phyloP scores from a whole-genome alignment of 1,284 basidiomycete genomes.

The Tilletia caries region DNA sequence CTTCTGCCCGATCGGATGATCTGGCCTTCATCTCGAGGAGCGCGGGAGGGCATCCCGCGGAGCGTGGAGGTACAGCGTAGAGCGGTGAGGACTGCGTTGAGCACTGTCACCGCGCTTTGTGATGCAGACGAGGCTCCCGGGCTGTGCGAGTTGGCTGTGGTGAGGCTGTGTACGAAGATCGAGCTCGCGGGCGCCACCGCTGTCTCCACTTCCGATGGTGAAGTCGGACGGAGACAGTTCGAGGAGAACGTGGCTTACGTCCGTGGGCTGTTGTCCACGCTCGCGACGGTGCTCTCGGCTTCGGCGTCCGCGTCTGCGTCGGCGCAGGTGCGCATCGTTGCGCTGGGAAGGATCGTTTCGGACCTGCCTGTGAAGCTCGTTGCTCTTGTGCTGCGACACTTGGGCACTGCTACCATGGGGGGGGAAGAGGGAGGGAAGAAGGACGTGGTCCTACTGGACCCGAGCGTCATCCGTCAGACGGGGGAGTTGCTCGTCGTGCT shows the following conservation, averaged over 20 bases:
- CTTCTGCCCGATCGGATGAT: conserved; percentile 31
- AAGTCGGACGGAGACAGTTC: no score
- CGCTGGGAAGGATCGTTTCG: not conserved
- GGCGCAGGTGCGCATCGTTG: conserved; percentile 4
- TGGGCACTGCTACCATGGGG: no score
- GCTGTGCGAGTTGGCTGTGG: conserved; percentile 79
- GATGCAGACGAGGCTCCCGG: conserved; percentile 60
- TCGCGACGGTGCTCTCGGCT: conserved; percentile 31
- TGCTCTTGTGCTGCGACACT: conserved; percentile 22
- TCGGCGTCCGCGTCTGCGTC: not conserved
- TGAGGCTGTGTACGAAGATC: conserved; percentile 74
- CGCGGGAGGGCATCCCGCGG: conserved; percentile 61
- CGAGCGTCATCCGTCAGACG: conserved; percentile 32
- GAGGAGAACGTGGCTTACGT: conserved; percentile 45
- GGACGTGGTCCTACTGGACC: conserved; percentile 26
- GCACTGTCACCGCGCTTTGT: conserved; percentile 72
- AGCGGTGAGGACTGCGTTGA: conserved; percentile 68
- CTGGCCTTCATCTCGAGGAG: conserved; percentile 20
- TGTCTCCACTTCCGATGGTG: no score
- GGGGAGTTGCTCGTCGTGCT: conserved; percentile 35
- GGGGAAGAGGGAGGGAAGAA: no score
- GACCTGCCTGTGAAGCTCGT: conserved; percentile 33
- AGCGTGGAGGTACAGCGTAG: conserved; percentile 63
- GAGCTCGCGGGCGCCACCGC: conserved; percentile 66
- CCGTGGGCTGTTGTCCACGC: conserved; percentile 40